Evolutionary conservation across 176 grass and related monocot genomes (phyloP), one percentile per base, ranked within the genome.

Genomic region (Otatea glauca): DNA sequence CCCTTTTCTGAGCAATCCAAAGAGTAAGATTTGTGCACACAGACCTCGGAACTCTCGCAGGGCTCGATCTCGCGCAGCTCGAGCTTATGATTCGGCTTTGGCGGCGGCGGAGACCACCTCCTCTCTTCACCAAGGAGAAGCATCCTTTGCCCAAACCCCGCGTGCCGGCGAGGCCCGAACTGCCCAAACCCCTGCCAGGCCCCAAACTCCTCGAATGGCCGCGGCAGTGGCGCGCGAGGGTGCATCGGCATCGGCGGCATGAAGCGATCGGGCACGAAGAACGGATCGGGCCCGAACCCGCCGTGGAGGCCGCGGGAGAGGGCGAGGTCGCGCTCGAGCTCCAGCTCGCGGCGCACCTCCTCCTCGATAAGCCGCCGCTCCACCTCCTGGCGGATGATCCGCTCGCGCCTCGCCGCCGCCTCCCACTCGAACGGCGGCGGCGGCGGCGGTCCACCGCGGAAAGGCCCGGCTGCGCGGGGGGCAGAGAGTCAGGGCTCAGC

Each of bases 371-470:
- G 66, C 20, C 68, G 68, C 72, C 50, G 64, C 77, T 32, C 68
- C 74, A 84, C 83, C 87, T 83, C 84, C 74, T 65, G 51, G 5
- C 45, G 68, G 17, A 89, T 80, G 42, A 80, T 70, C 51, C 68
- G 32, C n/a, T 86, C 83, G 17, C 62, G 68, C 60, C 53, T 64
- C 49, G 23, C 74, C 34, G 62, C 71, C 5, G 62, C 78, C 43
- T 81, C 86, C 83, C 63, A 60, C 0, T 68, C 72, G 25, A 42
- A 6, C 44, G 71, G 55, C 13, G 27, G 11, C 32, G 56, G 11
- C n/a, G 56, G 72, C 5, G 72, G 78, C 62, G 14, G 6, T 3
- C 11, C 48, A 9, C 76, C 53, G 11, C 65, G 49, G 70, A 65
- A 43, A 27, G 23, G 54, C 72, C 23, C 72, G n/a, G 65, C 78